Evolutionary conservation across 108 stramenopile species (phyloP), one percentile per base, ranked within the genome.

Genomic region (Cyclostephanos invisitatus): DNA sequence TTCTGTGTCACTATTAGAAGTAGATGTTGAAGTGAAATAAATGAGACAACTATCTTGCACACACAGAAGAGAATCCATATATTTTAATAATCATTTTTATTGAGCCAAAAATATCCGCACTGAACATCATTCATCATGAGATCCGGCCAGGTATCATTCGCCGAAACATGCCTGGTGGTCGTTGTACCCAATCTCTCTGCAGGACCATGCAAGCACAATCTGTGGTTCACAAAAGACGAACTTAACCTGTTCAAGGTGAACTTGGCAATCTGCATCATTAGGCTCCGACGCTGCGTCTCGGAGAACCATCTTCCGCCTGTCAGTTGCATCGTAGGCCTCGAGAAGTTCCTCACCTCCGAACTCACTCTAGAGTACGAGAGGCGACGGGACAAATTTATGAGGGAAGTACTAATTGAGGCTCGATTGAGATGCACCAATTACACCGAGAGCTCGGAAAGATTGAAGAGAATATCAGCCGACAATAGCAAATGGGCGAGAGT

Each of bases 201-300:
- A n/a, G 50, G 22, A 9, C n/a, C 18, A 38, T 2, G 15, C 35
- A 38, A 36, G 25, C 22, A 55, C 55, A 44, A 46, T 2, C 12
- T 68, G 5, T 68, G 67, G 67, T 57, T 27, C 35, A 38, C 67
- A 24, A 18, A 38, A 42, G 67, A 57, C 5, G 67, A 68, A 68
- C 27, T 27, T 7, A 40, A 56, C 17, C 8, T 32, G 14, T 67
- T 67, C 67, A 67, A 55, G 67, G 15, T 54, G 4, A 38, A 55
- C 22, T 21, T 67, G 29, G 27, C 32, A n/a, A 11, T 37, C 54
- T 18, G 21, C 36, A 55, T 67, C 24, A 38, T 2, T 5, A 36
- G 21, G 36, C 21, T 55, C 32, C 67, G 67, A 21, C 37, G 17
- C 14, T 50, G 36, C 9, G 32, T 53, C 37, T 36, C 15, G 53